A percentile compares a stretch with the other conserved stretches of the same genome.
Conservation (phyloP, 345 rosid species). For the Noccaea caerulescens region DNA sequence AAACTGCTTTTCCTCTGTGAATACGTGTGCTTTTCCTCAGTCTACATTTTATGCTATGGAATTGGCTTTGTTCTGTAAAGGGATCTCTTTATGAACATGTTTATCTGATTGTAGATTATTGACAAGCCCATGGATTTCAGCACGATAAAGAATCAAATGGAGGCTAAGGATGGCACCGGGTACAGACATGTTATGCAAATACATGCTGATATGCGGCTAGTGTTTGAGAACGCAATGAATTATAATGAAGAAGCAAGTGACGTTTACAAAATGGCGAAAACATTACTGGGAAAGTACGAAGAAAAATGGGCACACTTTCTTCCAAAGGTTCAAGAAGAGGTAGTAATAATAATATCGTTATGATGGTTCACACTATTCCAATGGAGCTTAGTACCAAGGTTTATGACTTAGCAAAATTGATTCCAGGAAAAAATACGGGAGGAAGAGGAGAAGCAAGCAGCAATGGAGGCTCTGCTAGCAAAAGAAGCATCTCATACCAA, state of each 20-base stretch:
- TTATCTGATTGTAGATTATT: constrained; percentile 55
- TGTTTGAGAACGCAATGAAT: constrained; percentile 94
- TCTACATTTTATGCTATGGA: background rate
- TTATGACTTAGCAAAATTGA: constrained; percentile 24
- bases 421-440: constrained; percentile 69
- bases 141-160: constrained; percentile 85
- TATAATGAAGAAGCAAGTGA: constrained; percentile 77
- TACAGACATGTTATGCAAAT: constrained; percentile 82
- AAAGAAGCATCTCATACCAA: constrained; percentile 77
- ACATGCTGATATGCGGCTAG: constrained; percentile 77
- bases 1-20: constrained; percentile 2
- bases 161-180: constrained; percentile 80
- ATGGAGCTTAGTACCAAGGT: background rate
- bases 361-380: constrained; percentile 16
- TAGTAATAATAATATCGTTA: constrained; percentile 22
- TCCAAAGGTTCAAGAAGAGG: constrained; percentile 89
- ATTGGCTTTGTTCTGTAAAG: constrained; percentile 8
- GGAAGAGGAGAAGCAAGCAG: constrained; percentile 66
- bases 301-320: constrained; percentile 83
- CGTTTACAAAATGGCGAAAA: constrained; percentile 82
- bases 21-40: background rate
- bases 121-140: constrained; percentile 97
- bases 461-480: constrained; percentile 65
- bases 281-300: constrained; percentile 77
- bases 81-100: constrained; percentile 6